Base-by-base conservation (phyloP, 2,329 filamentous ascomycete genomes). In the Aspergillus udagawae region DNA sequence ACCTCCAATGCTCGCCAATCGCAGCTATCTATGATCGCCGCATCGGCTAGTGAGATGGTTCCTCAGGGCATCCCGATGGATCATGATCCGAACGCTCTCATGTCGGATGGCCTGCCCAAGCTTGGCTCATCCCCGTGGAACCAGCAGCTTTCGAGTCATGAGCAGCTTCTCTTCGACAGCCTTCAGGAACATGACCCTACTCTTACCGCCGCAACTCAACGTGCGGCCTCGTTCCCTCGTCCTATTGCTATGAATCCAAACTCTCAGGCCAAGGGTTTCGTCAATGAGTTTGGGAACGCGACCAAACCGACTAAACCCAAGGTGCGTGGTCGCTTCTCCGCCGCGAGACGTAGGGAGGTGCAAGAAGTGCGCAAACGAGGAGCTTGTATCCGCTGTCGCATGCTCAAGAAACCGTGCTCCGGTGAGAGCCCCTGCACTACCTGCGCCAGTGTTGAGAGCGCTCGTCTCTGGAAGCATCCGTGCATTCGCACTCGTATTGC, bases 331-430 rank as follows among this genome's bases (percentile, higher is more conserved):
- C 76, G 80, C n/a, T 86, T 86, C 64, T 77, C 79, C 29, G 81
- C 83, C 47, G 75, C 77, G 23, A 74, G 83, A 57, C 79, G 84
- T 35, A 80, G 83, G 60, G 82, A 86, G 65, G 83, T 86, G 1
- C 80, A 83, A 60, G 79, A 83, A 59, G 80, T 85, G 35, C 78
- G 84, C 25, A 85, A 86, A 67, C 76, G 79, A 53, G 84, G 84
- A 12, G 84, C 84, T 7, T 86, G 84, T 64, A 80, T 86, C 60
- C 80, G 84, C 35, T 86, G 84, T 66, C 81, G 83, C 14, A 86
- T 86, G 83, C 72, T 86, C 25, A 86, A 86, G 72, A 86, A 86
- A 64, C 81, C 83, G 71, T 86, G 84, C 63, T 86, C 83, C 8
- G 81, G 82, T 35, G 83, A 82, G 21, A 84, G 77, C 42, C 84